phyloP scores from a whole-genome alignment of 331 rosid species.

The Phaseolus coccineus region DNA sequence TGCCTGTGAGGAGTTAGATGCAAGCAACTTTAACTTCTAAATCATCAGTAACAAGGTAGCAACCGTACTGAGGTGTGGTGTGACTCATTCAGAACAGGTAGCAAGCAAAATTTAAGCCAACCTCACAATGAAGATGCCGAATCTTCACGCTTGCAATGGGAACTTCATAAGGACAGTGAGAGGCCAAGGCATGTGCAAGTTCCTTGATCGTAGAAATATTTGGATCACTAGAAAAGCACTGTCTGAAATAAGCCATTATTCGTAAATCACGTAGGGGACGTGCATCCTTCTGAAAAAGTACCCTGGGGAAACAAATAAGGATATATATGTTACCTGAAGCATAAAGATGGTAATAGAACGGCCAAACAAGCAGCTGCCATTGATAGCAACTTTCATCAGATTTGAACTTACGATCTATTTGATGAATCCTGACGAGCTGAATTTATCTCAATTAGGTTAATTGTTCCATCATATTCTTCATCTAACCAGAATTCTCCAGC shows the following conservation, averaged over 20 bases:
- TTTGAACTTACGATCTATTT: constrained; percentile 76
- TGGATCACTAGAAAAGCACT: constrained; percentile 69
- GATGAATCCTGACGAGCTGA: constrained; percentile 78
- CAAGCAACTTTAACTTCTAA: constrained; percentile 10
- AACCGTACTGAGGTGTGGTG: neutral
- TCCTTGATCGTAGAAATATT: constrained; percentile 78
- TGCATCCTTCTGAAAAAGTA: constrained; percentile 81
- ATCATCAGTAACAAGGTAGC: constrained; percentile 24
- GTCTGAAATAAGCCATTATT: constrained; percentile 87
- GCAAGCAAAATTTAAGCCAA: constrained; percentile 47
- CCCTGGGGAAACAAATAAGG: constrained; percentile 53
- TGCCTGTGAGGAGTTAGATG: constrained; percentile 24
- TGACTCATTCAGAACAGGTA: constrained; percentile 7
- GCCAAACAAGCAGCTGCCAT: constrained; percentile 28
- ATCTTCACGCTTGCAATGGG: constrained; percentile 81
- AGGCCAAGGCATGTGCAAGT: constrained; percentile 85
- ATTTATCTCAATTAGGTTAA: constrained; percentile 71
- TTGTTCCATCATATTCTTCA: constrained; percentile 44
- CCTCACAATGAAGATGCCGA: constrained; percentile 84
- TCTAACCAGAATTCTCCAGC: constrained; percentile 82
- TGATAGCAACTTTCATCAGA: constrained; percentile 33
- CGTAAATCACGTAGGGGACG: constrained; percentile 69
- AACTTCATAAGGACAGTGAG: constrained; percentile 89
- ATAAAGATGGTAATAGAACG: neutral
- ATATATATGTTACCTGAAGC: constrained; percentile 18